A percentile compares a stretch with the other conserved stretches of the same genome.
phyloP scores from a whole-genome alignment of 208 protist species.

The Phytomonas sp. region DNA sequence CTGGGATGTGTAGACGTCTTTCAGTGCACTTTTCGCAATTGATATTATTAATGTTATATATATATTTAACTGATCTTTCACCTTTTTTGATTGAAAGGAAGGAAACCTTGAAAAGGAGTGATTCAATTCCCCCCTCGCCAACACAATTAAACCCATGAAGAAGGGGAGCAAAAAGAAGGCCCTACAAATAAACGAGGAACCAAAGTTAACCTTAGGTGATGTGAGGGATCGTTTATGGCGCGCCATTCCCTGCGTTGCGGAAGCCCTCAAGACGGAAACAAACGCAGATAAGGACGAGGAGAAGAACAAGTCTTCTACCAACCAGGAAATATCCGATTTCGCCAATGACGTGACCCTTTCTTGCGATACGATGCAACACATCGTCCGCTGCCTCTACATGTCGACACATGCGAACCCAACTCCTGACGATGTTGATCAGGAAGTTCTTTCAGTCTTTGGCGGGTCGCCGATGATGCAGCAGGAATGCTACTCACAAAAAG shows the following conservation, averaged over 20 bases:
- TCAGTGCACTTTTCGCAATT: background rate
- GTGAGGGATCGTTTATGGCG: slow-evolving; percentile 58
- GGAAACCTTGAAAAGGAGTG: background rate
- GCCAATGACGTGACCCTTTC: slow-evolving; percentile 15
- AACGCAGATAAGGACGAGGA: background rate
- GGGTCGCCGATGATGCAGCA: slow-evolving; percentile 1
- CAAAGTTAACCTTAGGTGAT: slow-evolving; percentile 32
- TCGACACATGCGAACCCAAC: slow-evolving; percentile 59
- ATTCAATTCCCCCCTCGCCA: background rate
- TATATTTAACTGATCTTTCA: background rate
- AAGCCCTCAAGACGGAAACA: background rate
- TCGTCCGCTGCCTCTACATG: slow-evolving; percentile 55
- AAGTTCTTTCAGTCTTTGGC: slow-evolving; percentile 25
- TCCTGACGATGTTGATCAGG: slow-evolving; percentile 26
- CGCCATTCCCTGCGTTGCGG: slow-evolving; percentile 43
- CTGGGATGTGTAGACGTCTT: background rate
- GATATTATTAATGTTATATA: background rate
- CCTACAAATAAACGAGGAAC: background rate
- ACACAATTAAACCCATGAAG: background rate
- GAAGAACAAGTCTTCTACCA: background rate
- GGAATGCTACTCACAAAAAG: slow-evolving; percentile 24
- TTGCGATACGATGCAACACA: slow-evolving; percentile 34
- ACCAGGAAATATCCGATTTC: background rate
- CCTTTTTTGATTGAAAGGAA: background rate
- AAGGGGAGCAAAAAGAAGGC: background rate